Evolutionary conservation across 768 basidiomycete genomes (phyloP), one percentile per base, ranked within the genome.

Genomic region (Basidioascus undulatus): DNA sequence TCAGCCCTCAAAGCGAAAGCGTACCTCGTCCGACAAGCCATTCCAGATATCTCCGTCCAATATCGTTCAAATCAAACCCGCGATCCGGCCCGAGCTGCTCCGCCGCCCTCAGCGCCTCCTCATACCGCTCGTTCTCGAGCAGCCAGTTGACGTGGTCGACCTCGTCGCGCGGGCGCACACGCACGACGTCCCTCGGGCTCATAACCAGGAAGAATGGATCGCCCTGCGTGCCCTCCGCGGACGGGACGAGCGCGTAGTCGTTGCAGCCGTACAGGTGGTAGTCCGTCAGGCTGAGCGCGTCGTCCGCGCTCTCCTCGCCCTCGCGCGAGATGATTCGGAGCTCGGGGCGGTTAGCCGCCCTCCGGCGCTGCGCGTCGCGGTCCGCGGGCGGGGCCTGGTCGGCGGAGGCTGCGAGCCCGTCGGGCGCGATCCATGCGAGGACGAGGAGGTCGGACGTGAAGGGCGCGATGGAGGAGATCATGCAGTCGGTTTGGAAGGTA

Each of bases 91-190:
- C 67, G 41, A 82, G 63, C 46, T 64, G 62, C 59, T 94, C 84
- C 10, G 81, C 70, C 44, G 73, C 74, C 9, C 65, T 68, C 47
- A 98, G 60, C 3, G 92, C 92, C 51, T 94, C 84, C 49, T 89
- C 84, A 49, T 82, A 98, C 48, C 72, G 61, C 54, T 68, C 64
- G 49, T 71, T 65, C 53, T 94, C 83, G 10, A 94, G 75, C 15
- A 98, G 60, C 92, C 92, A 98, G 8, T 67, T 63, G 31, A 98
- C 70, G 55, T 87, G 86, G 55, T 98, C 92, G 49, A 71, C 68
- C 53, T 69, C 67, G 61, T 96, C 92, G 44, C 92, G 64, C 30
- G 77, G 74, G 50, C 71, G 70, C n/a, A 84, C 87, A 7, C 84
- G 60, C 32, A 96, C 74, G 23, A 96, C 57, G 51, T 86, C 83